A percentile compares a stretch with the other conserved stretches of the same genome.
Evolutionary conservation across 192 early-diverging fungal species (phyloP).

Genomic region (Gryganskiella cystojenkinii): DNA sequence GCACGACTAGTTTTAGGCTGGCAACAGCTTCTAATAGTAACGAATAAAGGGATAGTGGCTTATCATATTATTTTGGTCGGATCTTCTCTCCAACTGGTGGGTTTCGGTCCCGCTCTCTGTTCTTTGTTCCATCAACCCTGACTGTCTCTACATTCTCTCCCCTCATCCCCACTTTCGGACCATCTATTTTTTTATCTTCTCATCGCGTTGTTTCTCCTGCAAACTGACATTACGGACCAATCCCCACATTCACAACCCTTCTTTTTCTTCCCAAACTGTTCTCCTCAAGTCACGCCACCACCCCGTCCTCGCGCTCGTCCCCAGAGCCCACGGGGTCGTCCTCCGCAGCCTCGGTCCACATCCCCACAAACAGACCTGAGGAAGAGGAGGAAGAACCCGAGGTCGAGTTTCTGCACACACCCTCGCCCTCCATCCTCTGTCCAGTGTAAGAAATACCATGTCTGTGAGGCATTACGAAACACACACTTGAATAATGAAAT

Average conservation of each 20-base stretch:
- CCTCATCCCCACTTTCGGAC: too few species aligned
- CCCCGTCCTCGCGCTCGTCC: constrained; percentile 10
- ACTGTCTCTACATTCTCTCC: too few species aligned
- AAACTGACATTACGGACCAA: too few species aligned
- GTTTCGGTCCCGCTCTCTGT: too few species aligned
- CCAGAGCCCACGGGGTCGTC: constrained; percentile 5
- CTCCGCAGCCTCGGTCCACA: background rate
- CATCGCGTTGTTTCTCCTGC: too few species aligned
- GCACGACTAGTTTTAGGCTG: too few species aligned
- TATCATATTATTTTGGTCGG: too few species aligned
- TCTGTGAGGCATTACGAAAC: background rate
- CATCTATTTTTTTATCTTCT: too few species aligned
- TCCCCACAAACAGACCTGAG: background rate
- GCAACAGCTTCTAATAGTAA: too few species aligned
- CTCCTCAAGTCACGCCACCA: background rate
- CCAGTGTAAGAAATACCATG: constrained; percentile 45
- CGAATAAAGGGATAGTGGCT: too few species aligned
- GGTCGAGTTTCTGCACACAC: constrained; percentile 55
- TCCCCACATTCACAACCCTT: background rate
- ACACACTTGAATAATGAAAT: background rate
- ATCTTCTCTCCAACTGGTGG: too few species aligned
- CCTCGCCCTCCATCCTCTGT: constrained; percentile 55
- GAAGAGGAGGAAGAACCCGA: constrained; percentile 39
- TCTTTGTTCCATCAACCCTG: too few species aligned
- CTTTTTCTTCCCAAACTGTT: constrained; percentile 3